Evolutionary conservation across 2,329 filamentous ascomycete species (phyloP), one percentile per base, ranked within the genome.

Genomic region (Septoria linicola): DNA sequence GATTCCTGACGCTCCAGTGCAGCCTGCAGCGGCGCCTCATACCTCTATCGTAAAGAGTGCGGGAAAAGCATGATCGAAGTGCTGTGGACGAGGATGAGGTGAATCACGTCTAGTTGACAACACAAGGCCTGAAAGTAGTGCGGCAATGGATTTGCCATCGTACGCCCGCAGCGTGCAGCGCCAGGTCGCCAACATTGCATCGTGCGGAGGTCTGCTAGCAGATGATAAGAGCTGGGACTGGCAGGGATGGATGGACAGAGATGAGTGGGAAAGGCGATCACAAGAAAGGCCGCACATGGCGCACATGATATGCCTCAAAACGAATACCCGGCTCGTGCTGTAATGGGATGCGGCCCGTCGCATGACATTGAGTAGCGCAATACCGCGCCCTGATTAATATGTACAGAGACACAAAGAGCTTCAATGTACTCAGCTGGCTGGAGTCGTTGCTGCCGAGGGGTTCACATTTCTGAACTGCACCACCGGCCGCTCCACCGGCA

Each of bases 1-100:
- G 68, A 85, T 97, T 31, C 93, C 93, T 21, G 87, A 89, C 68
- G 76, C 80, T 45, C 85, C 88, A 41, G 70, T 73, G 42, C 73
- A 78, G 53, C 70, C 75, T n/a, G 65, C 59, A 11, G 43, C 53
- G 27, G 59, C 63, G 20, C 63, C 63, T 4, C 50, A 63, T 41
- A 54, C 49, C 8, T 59, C 45, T 16, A 55, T 50, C 11, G 59
- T 55, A 14, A 60, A 55, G 48, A 63, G 60, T 30, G 62, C 61
- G 8, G 61, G 62, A 17, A 60, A 51, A 37, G 34, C 52, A 41
- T 49, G 31, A 40, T 21, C 13, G 41, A 32, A 32, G 21, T 17
- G 14, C 17, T 19, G 14, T 27, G 21, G 19, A 14, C 19, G 36
- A 31, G n/a, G 16, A 47, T 20, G 43, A 23, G 34, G 23, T 39